These are phyloP conservation scores for Holtermannia corniformis DNA, from an alignment of 768 basidiomycete species.

Conservation along the genomic window DNA sequence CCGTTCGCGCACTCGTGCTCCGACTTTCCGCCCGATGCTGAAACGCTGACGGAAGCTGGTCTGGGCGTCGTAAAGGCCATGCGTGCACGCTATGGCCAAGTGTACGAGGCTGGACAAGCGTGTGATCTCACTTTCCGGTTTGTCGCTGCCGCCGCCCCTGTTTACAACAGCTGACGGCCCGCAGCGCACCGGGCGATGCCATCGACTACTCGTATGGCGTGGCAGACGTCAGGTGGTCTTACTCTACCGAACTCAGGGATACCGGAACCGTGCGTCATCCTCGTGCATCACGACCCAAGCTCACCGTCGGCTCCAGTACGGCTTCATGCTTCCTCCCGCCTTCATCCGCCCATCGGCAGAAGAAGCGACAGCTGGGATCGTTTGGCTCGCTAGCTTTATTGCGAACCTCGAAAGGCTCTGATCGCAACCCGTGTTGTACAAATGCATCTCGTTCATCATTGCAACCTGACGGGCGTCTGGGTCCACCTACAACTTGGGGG, in stretches of 20 bases:
- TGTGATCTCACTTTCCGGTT: constrained; percentile 40
- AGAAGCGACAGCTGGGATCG: constrained; percentile 58
- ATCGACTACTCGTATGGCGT: constrained; percentile 58
- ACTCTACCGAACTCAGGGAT: constrained; percentile 58
- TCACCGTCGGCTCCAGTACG: constrained; percentile 51
- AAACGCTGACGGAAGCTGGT: constrained; percentile 65
- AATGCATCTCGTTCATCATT: not conserved
- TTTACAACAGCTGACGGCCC: not conserved
- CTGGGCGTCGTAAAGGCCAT: constrained; percentile 57
- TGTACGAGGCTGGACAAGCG: constrained; percentile 49
- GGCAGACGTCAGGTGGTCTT: constrained; percentile 54
- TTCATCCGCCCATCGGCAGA: constrained; percentile 73
- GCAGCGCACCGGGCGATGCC: constrained; percentile 53
- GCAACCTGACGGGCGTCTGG: no score
- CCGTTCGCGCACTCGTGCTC: constrained; percentile 68
- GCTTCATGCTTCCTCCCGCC: constrained; percentile 60
- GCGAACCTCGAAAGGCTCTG: not conserved
- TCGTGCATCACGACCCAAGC: not conserved
- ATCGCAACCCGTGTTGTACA: not conserved
- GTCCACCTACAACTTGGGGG: no score
- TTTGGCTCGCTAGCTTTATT: constrained; percentile 62
- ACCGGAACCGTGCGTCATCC: constrained; percentile 54
- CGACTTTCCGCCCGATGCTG: constrained; percentile 56
- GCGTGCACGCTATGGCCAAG: constrained; percentile 50
- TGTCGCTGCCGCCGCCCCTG: constrained; percentile 1